phyloP scores from a whole-genome alignment of 2,329 filamentous ascomycete genomes.

The Colletotrichum nymphaeae region DNA sequence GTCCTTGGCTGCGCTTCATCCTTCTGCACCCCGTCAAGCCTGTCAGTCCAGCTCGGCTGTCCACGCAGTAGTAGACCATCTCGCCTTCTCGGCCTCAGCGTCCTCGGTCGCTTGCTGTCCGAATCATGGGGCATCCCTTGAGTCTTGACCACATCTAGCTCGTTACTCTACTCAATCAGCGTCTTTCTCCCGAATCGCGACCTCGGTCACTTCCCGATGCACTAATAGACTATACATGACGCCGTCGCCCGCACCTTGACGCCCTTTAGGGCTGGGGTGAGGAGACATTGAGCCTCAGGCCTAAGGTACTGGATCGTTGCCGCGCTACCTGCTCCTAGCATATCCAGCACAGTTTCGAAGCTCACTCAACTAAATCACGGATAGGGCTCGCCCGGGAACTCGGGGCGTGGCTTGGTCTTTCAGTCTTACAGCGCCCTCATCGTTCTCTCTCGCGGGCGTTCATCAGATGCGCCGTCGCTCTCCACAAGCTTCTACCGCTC shows the following conservation, averaged over 20 bases:
- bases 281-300: constrained; percentile 21
- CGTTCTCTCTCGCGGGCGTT: constrained; percentile 5
- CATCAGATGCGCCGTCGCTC: neutral
- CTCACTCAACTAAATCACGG: constrained; percentile 14
- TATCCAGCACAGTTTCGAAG: neutral
- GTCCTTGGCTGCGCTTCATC: constrained; percentile 30
- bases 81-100: neutral
- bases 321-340: constrained; percentile 11
- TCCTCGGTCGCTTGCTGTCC: neutral
- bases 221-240: constrained; percentile 15
- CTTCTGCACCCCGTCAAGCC: constrained; percentile 30
- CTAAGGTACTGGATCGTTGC: constrained; percentile 23
- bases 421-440: neutral
- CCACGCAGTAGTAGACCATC: neutral
- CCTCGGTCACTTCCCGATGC: constrained; percentile 22
- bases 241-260: constrained; percentile 20
- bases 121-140: neutral
- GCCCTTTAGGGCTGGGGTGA: constrained; percentile 21
- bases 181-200: neutral
- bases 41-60: constrained; percentile 13
- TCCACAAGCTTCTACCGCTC: constrained; percentile 20
- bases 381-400: constrained; percentile 11
- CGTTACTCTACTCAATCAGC: neutral
- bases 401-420: constrained; percentile 2
- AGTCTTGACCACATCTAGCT: neutral